Evolutionary conservation across 2,329 filamentous ascomycete species (phyloP), one percentile per base, ranked within the genome.

Genomic region (Diaporthe sp.): DNA sequence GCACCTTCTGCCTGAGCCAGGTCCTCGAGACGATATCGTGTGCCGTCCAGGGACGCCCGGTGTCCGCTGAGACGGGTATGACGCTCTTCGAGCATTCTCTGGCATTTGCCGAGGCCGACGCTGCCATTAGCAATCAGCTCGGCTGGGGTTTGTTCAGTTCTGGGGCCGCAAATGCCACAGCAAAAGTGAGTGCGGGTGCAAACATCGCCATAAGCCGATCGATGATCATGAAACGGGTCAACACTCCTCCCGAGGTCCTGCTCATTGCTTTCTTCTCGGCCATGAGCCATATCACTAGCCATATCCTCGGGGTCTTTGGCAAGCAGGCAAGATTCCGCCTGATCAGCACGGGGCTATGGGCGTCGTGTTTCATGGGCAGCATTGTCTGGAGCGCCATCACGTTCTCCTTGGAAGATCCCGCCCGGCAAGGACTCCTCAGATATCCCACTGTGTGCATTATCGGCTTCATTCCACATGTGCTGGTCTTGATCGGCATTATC

Each of bases 381-480:
- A 95, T 98, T 78, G 85, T 94, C 4, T 95, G 94, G 90, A 96
- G 94, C 77, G 91, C 95, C 47, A 81, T 91, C 39, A 88, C 87
- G 12, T 93, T 91, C 76, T 91, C 90, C 8, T 80, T 91, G 22
- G 90, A 93, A 44, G 91, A 94, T 76, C 83, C 92, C 7, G 82
- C 86, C 0, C 86, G 86, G 31, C 90, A 92, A 80, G 93, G 94
- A 5, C 88, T 98, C 15, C 87, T 98, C 57, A 91, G 95, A 76
- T 98, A 98, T 78, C 97, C 97, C 4, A 98, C 96, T 0, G 95
- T 98, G 55, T 98, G 95, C 81, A 95, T 98, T 75, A 94, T 98
- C 42, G 95, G 96, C 0, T 98, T 98, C 82, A 94, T 98, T 49
- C 97, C 97, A 1, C 96, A 98, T 83, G 88, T 98, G n/a, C 87